Base-by-base conservation (phyloP, 2,329 filamentous ascomycete species). In the Acephala macrosclerotiorum region DNA sequence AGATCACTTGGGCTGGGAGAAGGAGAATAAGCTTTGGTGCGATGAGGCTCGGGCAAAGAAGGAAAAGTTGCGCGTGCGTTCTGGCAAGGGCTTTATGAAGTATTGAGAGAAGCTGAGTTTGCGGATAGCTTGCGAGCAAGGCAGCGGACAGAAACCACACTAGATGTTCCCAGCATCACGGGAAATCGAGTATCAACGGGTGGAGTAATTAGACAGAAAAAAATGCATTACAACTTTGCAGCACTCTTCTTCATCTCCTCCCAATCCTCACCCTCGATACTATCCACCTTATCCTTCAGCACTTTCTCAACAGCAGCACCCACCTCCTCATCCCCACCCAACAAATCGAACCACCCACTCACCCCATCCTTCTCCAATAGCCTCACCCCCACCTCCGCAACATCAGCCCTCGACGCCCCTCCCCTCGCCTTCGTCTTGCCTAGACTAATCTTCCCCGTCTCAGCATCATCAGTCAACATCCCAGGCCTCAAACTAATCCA, bases 401-500 rank as follows among this genome's bases (percentile, higher is more conserved):
- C 89, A 71, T 85, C 83, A 61, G 83, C 86, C 7, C 89, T 81
- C 65, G 84, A 84, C 56, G 85, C 78, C 33, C 55, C 74, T 0
- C 71, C 74, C 33, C 65, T 75, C 49, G 78, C 70, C 66, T 74
- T 74, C 18, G 80, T 80, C 70, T 78, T 80, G 1, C 82, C 82
- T 9, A 83, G 73, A 8, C 66, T 70, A 9, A 83, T 75, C 58
- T 69, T 80, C 9, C 80, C 82, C 16, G 69, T 79, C 36, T 74
- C 86, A 1, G 82, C 79, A 36, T 85, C 82, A 49, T 83, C 77
- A 5, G 80, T 83, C 70, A 89, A 75, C 0, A 70, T 69, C 1
- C 82, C 85, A 0, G 87, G 86, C 0, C 87, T 82, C 58, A 90
- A 78, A 73, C 80, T 77, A 71, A 89, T 83, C 63, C 80, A 88